Percentiles rank a stretch among this genome's conserved stretches.
phyloP scores from a whole-genome alignment of 2,329 filamentous ascomycete genomes.

The Fusarium praegraminearum region DNA sequence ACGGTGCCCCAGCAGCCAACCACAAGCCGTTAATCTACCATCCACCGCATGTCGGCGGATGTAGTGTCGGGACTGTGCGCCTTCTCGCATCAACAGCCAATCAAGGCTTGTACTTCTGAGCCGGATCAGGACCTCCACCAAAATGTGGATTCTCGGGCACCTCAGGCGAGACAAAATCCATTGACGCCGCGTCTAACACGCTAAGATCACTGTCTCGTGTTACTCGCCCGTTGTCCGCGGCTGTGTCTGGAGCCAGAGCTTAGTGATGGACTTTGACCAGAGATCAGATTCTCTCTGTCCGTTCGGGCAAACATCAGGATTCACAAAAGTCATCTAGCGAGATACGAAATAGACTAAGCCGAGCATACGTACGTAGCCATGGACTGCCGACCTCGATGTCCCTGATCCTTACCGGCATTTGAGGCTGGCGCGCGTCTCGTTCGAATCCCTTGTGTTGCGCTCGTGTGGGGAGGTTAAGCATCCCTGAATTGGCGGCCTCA shows the following conservation, averaged over 20 bases:
- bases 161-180: constrained; percentile 46
- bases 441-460: constrained; percentile 25
- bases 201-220: constrained; percentile 49
- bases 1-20: constrained; percentile 21
- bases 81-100: constrained; percentile 42
- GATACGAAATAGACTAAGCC: constrained; percentile 18
- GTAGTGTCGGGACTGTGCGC: constrained; percentile 43
- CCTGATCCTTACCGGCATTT: constrained; percentile 34
- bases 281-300: constrained; percentile 17
- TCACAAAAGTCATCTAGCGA: background rate
- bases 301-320: background rate
- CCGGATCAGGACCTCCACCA: constrained; percentile 17
- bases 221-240: constrained; percentile 47
- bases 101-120: constrained; percentile 14
- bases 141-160: constrained; percentile 29
- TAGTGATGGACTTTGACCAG: constrained; percentile 4
- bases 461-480: constrained; percentile 6
- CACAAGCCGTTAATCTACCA: constrained; percentile 25
- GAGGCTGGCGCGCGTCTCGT: constrained; percentile 35
- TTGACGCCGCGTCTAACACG: constrained; percentile 52
- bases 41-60: constrained; percentile 42
- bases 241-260: constrained; percentile 43
- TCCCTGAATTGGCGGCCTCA: constrained; percentile 39
- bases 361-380: constrained; percentile 7
- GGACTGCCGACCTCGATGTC: constrained; percentile 25